Evolutionary conservation across 345 rosid species (phyloP).

Genomic region (Trapa incisa): DNA sequence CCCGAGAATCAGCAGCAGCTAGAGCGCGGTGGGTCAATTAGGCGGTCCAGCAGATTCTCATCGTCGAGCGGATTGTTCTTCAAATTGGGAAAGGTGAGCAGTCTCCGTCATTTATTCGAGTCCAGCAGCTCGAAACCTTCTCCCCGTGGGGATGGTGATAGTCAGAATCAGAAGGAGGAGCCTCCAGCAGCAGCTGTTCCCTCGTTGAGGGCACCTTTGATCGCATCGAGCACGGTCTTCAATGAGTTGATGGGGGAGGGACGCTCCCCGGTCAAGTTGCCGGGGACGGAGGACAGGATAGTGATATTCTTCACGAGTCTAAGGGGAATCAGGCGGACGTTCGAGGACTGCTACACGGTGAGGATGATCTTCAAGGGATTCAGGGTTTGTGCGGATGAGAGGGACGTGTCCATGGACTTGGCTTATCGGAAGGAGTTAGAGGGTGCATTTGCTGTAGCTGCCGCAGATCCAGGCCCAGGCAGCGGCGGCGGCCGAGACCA

Average conservation of each 20-base stretch:
- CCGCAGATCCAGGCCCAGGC: too few species aligned
- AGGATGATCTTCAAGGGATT: constrained; percentile 83
- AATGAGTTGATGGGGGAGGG: too few species aligned
- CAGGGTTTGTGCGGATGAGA: constrained; percentile 64
- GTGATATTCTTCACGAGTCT: constrained; percentile 81
- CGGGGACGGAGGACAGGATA: constrained; percentile 86
- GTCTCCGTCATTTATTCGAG: not conserved
- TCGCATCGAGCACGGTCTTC: too few species aligned
- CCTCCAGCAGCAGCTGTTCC: not conserved
- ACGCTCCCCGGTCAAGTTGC: constrained; percentile 27
- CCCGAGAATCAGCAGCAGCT: constrained; percentile 15
- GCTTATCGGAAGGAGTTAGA: constrained; percentile 68
- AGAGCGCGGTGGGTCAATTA: constrained; percentile 37
- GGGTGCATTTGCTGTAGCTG: constrained; percentile 26
- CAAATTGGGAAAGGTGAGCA: constrained; percentile 10
- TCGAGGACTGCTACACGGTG: constrained; percentile 86
- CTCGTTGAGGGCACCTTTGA: constrained; percentile 7
- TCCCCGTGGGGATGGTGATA: not conserved
- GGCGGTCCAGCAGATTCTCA: constrained; percentile 20
- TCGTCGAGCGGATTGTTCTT: not conserved
- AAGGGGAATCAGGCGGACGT: constrained; percentile 76
- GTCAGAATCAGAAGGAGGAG: not conserved
- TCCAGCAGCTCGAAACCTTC: too few species aligned
- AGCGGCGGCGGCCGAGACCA: too few species aligned
- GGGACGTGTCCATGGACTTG: constrained; percentile 82